Base-by-base conservation (phyloP, 495 filamentous ascomycete species). In the Lasiosphaeria miniovina region DNA sequence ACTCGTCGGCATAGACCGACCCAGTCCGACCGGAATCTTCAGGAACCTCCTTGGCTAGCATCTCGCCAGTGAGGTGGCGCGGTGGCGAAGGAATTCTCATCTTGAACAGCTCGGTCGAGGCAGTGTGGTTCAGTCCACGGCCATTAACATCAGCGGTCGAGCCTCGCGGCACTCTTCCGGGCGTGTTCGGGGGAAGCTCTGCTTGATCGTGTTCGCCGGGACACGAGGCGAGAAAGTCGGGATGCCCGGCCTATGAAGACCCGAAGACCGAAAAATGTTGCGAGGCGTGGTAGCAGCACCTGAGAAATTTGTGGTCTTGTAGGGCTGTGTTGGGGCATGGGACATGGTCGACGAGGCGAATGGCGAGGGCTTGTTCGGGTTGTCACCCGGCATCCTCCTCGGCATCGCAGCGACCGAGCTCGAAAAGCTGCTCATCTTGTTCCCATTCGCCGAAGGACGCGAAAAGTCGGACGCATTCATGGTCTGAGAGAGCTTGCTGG, bases 1-100 rank as follows among this genome's bases (percentile, higher is more conserved):
- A 81, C 64, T 81, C 73, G 60, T 80, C 77, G 7, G 78, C 77
- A 54, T 81, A 81, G 36, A 81, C 66, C 31, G 78, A 78, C 6
- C 75, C 74, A 11, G 64, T 57, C 15, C 75, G 66, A 46, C 60
- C 69, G 15, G 70, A 65, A 62, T 75, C 73, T n/a, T 77, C 66
- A 15, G 76, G 75, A 6, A 81, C 68, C 62, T 77, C 67, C 56
- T 73, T 78, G 12, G 74, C 66, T 53, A 81, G 32, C 52, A 66
- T 73, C 67, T 79, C 76, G 55, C 78, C 78, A 3, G 74, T 78
- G 36, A 81, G 63, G 49, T 77, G 70, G 38, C 72, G 70, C 34
- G 76, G 75, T 0, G 78, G 78, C 14, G 71, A 73, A 11, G 74
- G 70, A 34, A 81, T 81, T 46, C 70, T 71, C 76, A 80, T 74